phyloP scores from a whole-genome alignment of 169 alveolate genomes.

The Plasmodium billcollinsi region DNA sequence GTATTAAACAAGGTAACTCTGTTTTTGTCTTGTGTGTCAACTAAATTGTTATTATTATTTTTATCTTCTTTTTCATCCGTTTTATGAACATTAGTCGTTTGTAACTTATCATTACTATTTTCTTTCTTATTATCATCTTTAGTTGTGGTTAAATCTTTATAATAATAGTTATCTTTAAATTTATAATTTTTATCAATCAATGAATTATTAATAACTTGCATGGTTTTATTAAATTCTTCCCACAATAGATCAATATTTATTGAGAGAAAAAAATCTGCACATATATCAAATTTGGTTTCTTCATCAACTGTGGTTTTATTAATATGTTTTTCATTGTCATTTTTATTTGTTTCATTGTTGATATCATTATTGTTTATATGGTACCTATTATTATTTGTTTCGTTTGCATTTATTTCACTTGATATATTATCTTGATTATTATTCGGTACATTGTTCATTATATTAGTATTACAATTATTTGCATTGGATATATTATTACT shows the following conservation, averaged over 20 bases:
- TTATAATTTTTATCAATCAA: conserved; percentile 56
- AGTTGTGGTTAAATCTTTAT: background rate
- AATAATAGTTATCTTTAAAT: conserved; percentile 20
- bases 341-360: background rate
- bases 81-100: background rate
- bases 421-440: background rate
- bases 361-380: background rate
- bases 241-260: conserved; percentile 54
- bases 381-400: background rate
- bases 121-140: background rate
- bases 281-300: conserved; percentile 71
- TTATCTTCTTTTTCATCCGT: background rate
- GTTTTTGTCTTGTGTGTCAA: background rate
- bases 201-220: conserved; percentile 72
- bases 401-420: background rate
- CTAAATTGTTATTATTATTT: background rate
- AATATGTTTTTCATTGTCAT: background rate
- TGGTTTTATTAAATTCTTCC: conserved; percentile 74
- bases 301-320: conserved; percentile 11
- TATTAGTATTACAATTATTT: background rate
- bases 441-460: background rate
- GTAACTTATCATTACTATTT: background rate
- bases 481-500: background rate
- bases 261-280: conserved; percentile 62
- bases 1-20: conserved; percentile 13